Evolutionary conservation across 2,329 filamentous ascomycete species (phyloP).

Genomic region (Penicillium oxalicum): DNA sequence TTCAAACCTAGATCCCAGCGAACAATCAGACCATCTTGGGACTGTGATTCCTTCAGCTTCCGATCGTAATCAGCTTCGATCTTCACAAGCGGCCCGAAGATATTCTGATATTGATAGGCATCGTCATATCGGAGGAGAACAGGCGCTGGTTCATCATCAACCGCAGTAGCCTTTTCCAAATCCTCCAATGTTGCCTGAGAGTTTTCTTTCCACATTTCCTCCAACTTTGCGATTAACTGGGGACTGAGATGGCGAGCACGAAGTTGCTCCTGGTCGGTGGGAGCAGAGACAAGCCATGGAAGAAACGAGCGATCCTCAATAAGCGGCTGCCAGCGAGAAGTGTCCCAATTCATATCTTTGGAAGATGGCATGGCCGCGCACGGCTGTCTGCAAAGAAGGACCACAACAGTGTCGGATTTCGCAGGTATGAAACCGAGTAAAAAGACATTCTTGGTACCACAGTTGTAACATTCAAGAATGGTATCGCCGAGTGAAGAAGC

Average conservation of each 20-base stretch:
- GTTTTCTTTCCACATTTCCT: constrained; percentile 98
- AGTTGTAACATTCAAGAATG: constrained; percentile 97
- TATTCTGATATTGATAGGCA: constrained; percentile 97
- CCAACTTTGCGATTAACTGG: constrained; percentile 90
- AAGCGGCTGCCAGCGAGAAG: constrained; percentile 91
- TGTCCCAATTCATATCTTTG: constrained; percentile 99
- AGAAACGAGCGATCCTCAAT: constrained; percentile 96
- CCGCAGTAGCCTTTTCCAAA: constrained; percentile 81
- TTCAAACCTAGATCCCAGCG: constrained; percentile 94
- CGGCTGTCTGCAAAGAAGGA: constrained; percentile 90
- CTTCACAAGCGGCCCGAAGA: constrained; percentile 95
- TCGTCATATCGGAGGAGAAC: constrained; percentile 93
- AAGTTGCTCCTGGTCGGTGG: constrained; percentile 90
- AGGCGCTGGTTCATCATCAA: constrained; percentile 91
- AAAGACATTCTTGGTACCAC: constrained; percentile 98
- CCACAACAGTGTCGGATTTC: constrained; percentile 96
- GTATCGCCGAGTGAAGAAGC: constrained; percentile 91
- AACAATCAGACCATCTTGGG: constrained; percentile 88
- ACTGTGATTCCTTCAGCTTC: constrained; percentile 96
- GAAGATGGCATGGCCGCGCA: constrained; percentile 91
- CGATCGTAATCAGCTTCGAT: constrained; percentile 99
- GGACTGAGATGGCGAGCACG: constrained; percentile 88
- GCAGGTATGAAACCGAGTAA: constrained; percentile 95
- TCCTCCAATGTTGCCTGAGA: constrained; percentile 80
- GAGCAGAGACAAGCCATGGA: constrained; percentile 82